Conservation (phyloP, 345 rosid species). For the Salix exigua region DNA sequence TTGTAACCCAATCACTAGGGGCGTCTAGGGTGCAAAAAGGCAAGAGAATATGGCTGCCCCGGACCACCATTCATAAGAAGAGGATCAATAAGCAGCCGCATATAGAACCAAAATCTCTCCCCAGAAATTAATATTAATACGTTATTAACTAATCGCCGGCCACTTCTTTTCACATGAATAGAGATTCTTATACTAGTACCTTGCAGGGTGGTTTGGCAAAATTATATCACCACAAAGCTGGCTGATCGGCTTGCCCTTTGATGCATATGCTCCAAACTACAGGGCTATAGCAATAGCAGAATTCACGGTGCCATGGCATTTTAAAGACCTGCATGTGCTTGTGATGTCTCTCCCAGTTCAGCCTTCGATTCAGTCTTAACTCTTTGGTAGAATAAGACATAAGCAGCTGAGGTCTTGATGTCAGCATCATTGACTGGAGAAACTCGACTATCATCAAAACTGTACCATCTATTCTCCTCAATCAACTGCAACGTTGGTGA, state of each 20-base stretch:
- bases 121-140: constrained; percentile 3
- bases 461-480: constrained; percentile 90
- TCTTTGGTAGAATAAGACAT: constrained; percentile 76
- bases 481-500: constrained; percentile 51
- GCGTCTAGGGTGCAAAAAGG: background rate
- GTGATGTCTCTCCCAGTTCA: constrained; percentile 35
- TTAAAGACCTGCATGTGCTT: constrained; percentile 23
- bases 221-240: background rate
- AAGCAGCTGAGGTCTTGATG: constrained; percentile 81
- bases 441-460: constrained; percentile 77
- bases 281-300: background rate
- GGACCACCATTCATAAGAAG: background rate
- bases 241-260: background rate
- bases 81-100: background rate
- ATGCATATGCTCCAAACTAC: background rate
- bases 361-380: constrained; percentile 34
- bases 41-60: background rate
- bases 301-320: background rate
- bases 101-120: background rate
- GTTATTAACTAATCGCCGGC: background rate
- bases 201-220: background rate
- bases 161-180: background rate
- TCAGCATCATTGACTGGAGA: constrained; percentile 57
- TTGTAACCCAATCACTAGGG: background rate
- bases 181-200: background rate